phyloP scores from a whole-genome alignment of 352 stramenopile species.

The Phytophthora syringae region DNA sequence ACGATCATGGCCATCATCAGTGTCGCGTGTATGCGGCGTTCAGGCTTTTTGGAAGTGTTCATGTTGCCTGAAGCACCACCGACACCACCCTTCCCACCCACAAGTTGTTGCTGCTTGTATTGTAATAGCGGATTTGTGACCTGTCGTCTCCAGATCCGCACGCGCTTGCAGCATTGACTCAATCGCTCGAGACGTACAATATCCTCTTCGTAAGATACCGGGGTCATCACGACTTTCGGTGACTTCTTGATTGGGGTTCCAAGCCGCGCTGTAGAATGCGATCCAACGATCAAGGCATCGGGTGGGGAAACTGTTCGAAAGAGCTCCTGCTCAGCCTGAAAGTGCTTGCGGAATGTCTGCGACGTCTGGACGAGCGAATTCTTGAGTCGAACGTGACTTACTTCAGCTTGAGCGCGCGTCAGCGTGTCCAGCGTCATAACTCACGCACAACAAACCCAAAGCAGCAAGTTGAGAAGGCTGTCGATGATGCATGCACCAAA shows the following conservation, averaged over 20 bases:
- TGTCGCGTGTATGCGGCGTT: constrained; percentile 75
- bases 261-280: constrained; percentile 3
- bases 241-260: constrained; percentile 15
- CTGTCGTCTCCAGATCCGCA: constrained; percentile 69
- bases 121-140: constrained; percentile 70
- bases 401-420: constrained; percentile 62
- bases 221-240: not conserved
- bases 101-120: constrained; percentile 60
- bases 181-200: constrained; percentile 64
- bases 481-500: constrained; percentile 7
- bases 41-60: constrained; percentile 50
- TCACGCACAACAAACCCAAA: not conserved
- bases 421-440: constrained; percentile 74
- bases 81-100: constrained; percentile 15
- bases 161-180: constrained; percentile 77
- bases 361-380: constrained; percentile 57
- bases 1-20: constrained; percentile 74
- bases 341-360: constrained; percentile 55
- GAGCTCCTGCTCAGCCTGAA: constrained; percentile 51
- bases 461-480: not conserved
- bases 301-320: constrained; percentile 42
- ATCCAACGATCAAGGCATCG: not conserved
- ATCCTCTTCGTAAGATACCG: constrained; percentile 41
- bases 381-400: constrained; percentile 60
- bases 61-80: constrained; percentile 15